These are phyloP conservation scores for Citrus cavaleriei DNA, from an alignment of 345 rosid species.

Conservation along the genomic window DNA sequence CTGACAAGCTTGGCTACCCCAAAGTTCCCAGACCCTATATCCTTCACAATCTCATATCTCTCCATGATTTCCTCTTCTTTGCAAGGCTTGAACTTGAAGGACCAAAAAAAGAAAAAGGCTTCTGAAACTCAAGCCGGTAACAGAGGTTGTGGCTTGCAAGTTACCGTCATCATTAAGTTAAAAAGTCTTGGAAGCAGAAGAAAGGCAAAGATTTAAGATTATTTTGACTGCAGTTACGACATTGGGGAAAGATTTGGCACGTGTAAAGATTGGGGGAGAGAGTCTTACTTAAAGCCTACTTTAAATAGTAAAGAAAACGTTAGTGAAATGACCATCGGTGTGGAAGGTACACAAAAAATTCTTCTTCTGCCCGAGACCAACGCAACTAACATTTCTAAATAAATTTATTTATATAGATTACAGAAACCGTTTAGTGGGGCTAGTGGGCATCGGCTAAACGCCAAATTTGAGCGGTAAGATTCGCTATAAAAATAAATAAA, in stretches of 20 bases:
- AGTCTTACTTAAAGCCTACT: too few relatives aligned
- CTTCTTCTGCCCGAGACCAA: neutral
- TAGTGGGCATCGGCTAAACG: neutral
- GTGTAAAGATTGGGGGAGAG: conserved; percentile 11
- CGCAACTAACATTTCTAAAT: neutral
- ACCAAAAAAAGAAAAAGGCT: neutral
- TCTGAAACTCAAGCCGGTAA: neutral
- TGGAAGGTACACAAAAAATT: neutral
- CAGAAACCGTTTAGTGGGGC: neutral
- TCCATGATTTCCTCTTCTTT: conserved; percentile 34
- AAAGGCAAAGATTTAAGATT: neutral
- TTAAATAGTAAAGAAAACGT: neutral
- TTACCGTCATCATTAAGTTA: neutral
- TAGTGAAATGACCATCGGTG: neutral
- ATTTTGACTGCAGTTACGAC: conserved; percentile 11
- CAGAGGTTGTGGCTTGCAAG: conserved; percentile 11
- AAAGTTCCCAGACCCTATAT: conserved; percentile 67
- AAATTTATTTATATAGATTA: too few relatives aligned
- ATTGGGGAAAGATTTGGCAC: neutral
- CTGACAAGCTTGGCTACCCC: conserved; percentile 65
- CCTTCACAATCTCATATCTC: conserved; percentile 60
- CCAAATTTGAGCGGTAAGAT: neutral
- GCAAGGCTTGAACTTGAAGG: neutral
- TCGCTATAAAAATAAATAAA: too few relatives aligned
- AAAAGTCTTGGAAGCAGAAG: neutral